Evolutionary conservation across 148 eudicot species (phyloP), one percentile per base, ranked within the genome.

Genomic region (Dianthus caryophyllus): DNA sequence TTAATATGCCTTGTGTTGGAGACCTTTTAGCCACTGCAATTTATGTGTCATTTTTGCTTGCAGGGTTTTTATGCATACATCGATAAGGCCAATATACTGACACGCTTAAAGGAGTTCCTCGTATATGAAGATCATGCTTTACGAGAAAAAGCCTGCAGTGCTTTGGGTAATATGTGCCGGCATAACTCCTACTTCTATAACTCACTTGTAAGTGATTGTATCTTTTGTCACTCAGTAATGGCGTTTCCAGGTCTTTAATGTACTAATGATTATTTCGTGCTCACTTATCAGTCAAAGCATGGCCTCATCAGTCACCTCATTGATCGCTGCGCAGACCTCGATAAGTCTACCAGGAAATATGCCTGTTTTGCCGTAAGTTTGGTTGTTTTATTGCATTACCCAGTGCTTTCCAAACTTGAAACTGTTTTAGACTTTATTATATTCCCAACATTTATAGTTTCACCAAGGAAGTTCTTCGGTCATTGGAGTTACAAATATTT

Each of bases 321-420:
- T 63, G 99, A 90, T 62, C 87, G 96, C 69, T 90, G 96, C 53
- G 80, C 86, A 66, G 99, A 94, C 73, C 77, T 85, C 44, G 99
- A 94, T 85, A 86, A 79, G 75, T 81, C 96, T 56, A 90, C 99
- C 15, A 74, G 97, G 75, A 94, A 94, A 78, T 94, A 86, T 81
- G 97, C 97, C 62, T 94, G 97, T 79, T 94, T 94, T 82, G 97
- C 97, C 55, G 99, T 94, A 84, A 84, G 88, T 30, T 72, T 24
- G 54, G 46, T 70, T 49, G 13, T 27, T 21, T 64, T 64, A 0
- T 47, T 25, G 11, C 43, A 9, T 69, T 25, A 65, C 43, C 66
- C 24, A 15, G 15, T 25, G 15, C 38, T 57, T 20, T 51, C 58
- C 20, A 6, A 24, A 2, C 21, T n/a, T 30, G 4, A 17, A 12